Evolutionary conservation across 331 rosid species (phyloP), one percentile per base, ranked within the genome.

Genomic region (Telfairia occidentalis): DNA sequence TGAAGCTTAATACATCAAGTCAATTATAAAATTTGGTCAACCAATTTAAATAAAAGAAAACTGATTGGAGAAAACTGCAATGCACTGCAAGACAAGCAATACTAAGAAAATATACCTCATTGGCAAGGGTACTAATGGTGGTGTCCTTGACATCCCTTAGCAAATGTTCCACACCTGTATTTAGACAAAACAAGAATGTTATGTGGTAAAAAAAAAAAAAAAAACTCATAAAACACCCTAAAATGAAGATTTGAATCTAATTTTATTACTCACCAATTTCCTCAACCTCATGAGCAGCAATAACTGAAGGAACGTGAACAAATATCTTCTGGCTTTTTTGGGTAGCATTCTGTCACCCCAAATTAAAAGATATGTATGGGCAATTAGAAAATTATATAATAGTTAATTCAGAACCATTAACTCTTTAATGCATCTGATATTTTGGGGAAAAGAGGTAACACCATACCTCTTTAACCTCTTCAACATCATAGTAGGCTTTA

Each of bases 401-500:
- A 52, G 77, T 23, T 10, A 49, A 46, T 28, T 45, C 50, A 73
- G 49, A 53, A 50, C 29, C 37, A 73, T 2, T 19, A 16, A 40
- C 57, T 57, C 48, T 23, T 63, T 12, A 28, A 57, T 23, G 60
- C 63, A 77, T 65, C 16, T 34, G 38, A 74, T 48, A 53, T 78
- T 52, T 46, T 54, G 34, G 67, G 28, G 10, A 54, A 54, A 19
- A 23, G 29, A 6, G 57, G 75, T 40, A 50, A 16, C 21, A 9
- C 13, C 55, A 19, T 75, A 87, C 91, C 86, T 85, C 89, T 77
- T 87, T 87, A 74, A 87, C 87, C 76, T 87, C 91, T 78, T 87
- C 91, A 26, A 87, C 84, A 1, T 86, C 98, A 80, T 85, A 90
- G 82, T 93, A 93, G 63, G 98, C 98, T 83, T 93, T 93, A 16